Evolutionary conservation across 2,329 filamentous ascomycete species (phyloP).

Genomic region (Corinectria fuckeliana): DNA sequence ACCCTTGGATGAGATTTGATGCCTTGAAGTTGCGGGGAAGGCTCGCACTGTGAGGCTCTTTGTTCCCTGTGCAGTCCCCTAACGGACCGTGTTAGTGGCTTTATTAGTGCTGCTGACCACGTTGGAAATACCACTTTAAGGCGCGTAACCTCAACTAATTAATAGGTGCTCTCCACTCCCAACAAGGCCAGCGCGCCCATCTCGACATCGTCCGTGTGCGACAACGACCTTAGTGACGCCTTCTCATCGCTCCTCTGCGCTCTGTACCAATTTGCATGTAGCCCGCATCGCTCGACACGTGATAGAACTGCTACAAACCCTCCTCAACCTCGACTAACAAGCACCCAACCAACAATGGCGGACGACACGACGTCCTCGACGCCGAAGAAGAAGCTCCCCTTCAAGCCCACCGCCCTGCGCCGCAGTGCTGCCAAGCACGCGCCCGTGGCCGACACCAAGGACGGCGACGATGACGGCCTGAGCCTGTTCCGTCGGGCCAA

Average conservation of each 20-base stretch:
- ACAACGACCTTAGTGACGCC: not conserved
- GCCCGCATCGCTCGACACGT: not conserved
- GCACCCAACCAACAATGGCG: slow-evolving; percentile 34
- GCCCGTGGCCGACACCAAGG: slow-evolving; percentile 21
- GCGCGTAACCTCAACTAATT: slow-evolving; percentile 22
- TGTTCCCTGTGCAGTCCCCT: slow-evolving; percentile 19
- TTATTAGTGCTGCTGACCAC: slow-evolving; percentile 26
- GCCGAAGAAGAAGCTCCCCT: slow-evolving; percentile 52
- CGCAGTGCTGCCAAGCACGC: slow-evolving; percentile 37
- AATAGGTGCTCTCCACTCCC: too few relatives aligned
- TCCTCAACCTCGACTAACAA: not conserved
- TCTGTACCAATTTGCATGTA: not conserved
- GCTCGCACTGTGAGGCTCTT: slow-evolving; percentile 33
- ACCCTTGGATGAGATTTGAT: slow-evolving; percentile 23
- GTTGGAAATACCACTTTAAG: slow-evolving; percentile 10
- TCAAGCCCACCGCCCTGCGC: slow-evolving; percentile 56
- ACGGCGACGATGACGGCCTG: slow-evolving; percentile 46
- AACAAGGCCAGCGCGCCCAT: not conserved
- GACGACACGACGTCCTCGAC: slow-evolving; percentile 38
- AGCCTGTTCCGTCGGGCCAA: slow-evolving; percentile 58
- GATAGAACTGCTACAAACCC: slow-evolving; percentile 15
- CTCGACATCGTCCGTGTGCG: not conserved
- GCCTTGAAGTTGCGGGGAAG: slow-evolving; percentile 21
- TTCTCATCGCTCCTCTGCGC: not conserved
- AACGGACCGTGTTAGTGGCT: slow-evolving; percentile 30